phyloP scores from a whole-genome alignment of 2,329 filamentous ascomycete species.

The Emergomyces orientalis region DNA sequence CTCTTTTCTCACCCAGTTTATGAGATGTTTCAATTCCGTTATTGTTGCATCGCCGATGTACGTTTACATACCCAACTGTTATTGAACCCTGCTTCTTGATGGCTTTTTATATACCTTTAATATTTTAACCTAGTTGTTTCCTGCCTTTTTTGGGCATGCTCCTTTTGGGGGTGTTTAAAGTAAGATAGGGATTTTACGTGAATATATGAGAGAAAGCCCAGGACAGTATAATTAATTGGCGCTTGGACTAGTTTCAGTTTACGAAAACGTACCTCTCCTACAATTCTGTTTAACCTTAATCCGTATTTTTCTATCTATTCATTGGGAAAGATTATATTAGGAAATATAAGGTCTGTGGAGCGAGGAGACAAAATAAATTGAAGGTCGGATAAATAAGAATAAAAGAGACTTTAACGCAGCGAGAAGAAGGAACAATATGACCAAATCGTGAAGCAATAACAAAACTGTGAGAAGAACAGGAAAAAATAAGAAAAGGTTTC shows the following conservation, averaged over 20 bases:
- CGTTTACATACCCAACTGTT: slow-evolving; percentile 1
- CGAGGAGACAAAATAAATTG: not conserved
- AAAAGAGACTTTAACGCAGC: not conserved
- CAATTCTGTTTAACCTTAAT: not conserved
- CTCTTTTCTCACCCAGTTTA: not conserved
- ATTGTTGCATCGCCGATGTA: not conserved
- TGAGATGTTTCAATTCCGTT: not conserved
- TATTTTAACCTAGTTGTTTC: not conserved
- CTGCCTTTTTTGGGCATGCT: not conserved
- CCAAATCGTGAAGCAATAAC: not conserved
- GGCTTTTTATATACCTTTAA: not conserved
- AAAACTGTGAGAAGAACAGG: not conserved
- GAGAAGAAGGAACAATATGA: not conserved
- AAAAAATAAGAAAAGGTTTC: slow-evolving; percentile 1
- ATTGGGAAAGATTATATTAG: not conserved
- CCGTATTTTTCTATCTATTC: not conserved
- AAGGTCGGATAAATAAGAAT: not conserved
- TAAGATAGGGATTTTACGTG: not conserved
- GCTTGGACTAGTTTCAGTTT: not conserved
- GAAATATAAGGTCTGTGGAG: not conserved
- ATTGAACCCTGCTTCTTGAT: not conserved
- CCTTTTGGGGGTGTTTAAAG: not conserved
- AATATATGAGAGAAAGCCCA: too few relatives aligned
- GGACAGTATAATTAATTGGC: not conserved
- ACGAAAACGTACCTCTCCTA: not conserved